Evolutionary conservation across 2,329 filamentous ascomycete species (phyloP), one percentile per base, ranked within the genome.

Genomic region (Coniella lustricola): DNA sequence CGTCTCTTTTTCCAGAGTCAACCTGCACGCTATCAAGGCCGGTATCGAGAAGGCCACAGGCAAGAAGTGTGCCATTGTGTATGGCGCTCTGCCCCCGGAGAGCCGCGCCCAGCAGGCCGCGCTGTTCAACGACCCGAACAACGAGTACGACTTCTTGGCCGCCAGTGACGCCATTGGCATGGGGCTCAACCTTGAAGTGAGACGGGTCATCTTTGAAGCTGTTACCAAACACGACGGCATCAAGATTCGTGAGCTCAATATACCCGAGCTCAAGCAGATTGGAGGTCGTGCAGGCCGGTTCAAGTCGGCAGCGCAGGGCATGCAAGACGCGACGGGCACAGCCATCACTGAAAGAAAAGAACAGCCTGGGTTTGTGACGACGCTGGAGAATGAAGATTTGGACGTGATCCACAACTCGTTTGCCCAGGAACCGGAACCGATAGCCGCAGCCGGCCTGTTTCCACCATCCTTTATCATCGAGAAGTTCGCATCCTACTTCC

Each of bases 131-230:
- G 87, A 97, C 55, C 90, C 90, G 0, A 68, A 95, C 62, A 98
- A 94, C 62, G 90, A 96, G 51, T 98, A 96, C 62, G 93, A 98
- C 63, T 94, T 83, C 57, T 73, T 98, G 5, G 90, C 93, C 21
- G 93, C 94, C 8, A 96, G 89, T 58, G 90, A 96, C 67, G 93
- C 93, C 40, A 91, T 98, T 54, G 93, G 93, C 33, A 97, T 98
- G 91, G 93, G 94, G 1, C 71, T 98, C 18, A 98, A 98, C 60
- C 68, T 98, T 64, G 90, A 82, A 66, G 89, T 96, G 63, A 93
- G 90, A 62, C 85, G 94, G 21, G 79, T 98, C 52, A 79, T 98
- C 46, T 93, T 98, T 56, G 88, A 95, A 60, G 75, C 84, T 1
- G 76, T 83, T 2, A 69, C 74, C 51, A 98, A 96, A 64, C 84